A percentile compares a stretch with the other conserved stretches of the same genome.
These are phyloP conservation scores for Solanum sitiens DNA, from an alignment of 257 asterid species.

Conservation along the genomic window DNA sequence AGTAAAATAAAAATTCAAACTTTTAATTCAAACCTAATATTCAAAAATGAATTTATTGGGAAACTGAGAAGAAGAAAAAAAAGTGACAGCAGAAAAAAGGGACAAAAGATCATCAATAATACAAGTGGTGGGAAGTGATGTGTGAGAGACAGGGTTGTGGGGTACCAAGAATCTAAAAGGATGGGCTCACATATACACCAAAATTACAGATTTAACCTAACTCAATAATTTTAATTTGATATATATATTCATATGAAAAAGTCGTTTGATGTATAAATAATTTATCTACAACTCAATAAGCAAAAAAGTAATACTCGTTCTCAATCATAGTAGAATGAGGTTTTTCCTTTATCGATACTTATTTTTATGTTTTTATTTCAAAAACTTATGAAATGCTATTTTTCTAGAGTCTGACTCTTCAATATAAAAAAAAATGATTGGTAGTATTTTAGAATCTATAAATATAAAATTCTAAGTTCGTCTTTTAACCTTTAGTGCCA, in stretches of 20 bases:
- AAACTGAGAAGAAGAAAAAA: background rate
- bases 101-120: constrained; percentile 9
- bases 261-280: background rate
- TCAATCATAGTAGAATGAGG: background rate
- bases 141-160: constrained; percentile 8
- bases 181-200: background rate
- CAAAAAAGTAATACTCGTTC: background rate
- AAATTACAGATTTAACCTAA: accelerated
- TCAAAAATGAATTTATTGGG: background rate
- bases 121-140: constrained; percentile 2
- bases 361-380: background rate
- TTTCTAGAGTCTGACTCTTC: background rate
- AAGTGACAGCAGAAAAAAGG: background rate
- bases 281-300: background rate
- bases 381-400: background rate
- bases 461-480: background rate
- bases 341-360: background rate
- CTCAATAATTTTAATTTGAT: background rate
- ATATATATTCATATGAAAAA: background rate
- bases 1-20: background rate
- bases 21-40: background rate
- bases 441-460: background rate
- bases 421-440: background rate
- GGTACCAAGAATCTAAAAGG: constrained; percentile 12
- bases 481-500: background rate